Conservation (phyloP, 169 alveolate species). For the Eimeria maxima region DNA sequence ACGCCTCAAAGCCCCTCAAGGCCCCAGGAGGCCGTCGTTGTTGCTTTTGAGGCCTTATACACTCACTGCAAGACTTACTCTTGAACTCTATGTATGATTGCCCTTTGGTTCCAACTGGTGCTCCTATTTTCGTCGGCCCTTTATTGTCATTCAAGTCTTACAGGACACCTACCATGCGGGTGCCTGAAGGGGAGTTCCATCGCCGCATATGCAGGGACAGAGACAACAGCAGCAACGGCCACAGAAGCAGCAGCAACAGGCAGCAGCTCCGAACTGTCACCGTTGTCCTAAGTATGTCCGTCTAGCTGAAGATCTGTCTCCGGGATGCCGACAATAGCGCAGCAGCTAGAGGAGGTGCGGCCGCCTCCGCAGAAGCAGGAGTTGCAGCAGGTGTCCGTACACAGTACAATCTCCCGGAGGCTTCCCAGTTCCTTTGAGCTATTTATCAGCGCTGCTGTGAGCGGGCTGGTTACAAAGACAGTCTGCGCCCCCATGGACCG, state of each 20-base stretch:
- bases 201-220: background rate
- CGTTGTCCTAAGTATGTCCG: background rate
- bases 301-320: background rate
- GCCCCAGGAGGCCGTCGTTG: background rate
- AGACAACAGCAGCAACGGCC: background rate
- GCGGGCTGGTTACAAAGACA: slow-evolving; percentile 92
- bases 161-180: background rate
- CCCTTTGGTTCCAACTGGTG: background rate
- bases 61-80: background rate
- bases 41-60: background rate
- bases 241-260: background rate
- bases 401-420: background rate
- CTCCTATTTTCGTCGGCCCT: background rate
- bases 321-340: background rate
- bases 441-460: slow-evolving; percentile 77
- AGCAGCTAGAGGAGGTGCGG: background rate
- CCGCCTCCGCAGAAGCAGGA: background rate
- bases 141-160: background rate
- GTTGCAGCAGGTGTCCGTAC: background rate
- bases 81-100: background rate
- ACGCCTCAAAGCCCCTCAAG: background rate
- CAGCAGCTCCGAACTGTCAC: background rate
- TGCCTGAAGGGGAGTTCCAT: background rate
- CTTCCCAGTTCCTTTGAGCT: slow-evolving; percentile 38
- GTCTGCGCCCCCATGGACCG: slow-evolving; percentile 94